Base-by-base conservation (phyloP, 768 basidiomycete species). In the Boletus sp. region DNA sequence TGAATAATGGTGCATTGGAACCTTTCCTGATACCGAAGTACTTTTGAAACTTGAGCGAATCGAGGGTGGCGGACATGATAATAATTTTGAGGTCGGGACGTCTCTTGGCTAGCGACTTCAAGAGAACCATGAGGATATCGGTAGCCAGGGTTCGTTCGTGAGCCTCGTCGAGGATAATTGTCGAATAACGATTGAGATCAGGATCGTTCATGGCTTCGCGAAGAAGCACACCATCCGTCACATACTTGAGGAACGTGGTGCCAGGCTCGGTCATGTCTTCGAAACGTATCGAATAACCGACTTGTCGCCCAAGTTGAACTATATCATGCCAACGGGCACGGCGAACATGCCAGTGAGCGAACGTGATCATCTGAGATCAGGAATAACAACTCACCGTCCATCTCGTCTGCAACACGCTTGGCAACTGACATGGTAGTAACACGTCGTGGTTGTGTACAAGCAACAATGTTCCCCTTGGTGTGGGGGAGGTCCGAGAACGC, bases 141-240 rank as follows among this genome's bases (percentile, higher is more conserved):
- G 96, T 98, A 1, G 97, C 93, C 40, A 98, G 82, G 0, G 97
- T 98, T 59, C 96, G 89, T 77, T 99, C 97, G 77, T 99, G 97
- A 6, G 94, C 97, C 76, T 99, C 97, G 71, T 99, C 97, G 55
- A 98, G 84, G 66, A 99, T 98, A 74, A 99, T 94, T 18, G 96
- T 98, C 18, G 93, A 96, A 72, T 99, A 99, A 4, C 94, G 85
- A 29, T 81, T 78, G 39, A 98, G 83, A 18, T 84, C 80, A 8
- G 92, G 90, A 73, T 98, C 96, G 73, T 95, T 92, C 95, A 98
- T 99, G 5, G 94, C 94, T 76, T 97, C 94, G 18, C 94, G 87
- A n/a, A 96, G 83, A 54, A 93, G 86, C 94, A 98, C 97, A 83
- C 96, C 97, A 65, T 99, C 97, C 15, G 97, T 99, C 95, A 98